Base-by-base conservation (phyloP, 768 basidiomycete species). In the Calocera viscosa region DNA sequence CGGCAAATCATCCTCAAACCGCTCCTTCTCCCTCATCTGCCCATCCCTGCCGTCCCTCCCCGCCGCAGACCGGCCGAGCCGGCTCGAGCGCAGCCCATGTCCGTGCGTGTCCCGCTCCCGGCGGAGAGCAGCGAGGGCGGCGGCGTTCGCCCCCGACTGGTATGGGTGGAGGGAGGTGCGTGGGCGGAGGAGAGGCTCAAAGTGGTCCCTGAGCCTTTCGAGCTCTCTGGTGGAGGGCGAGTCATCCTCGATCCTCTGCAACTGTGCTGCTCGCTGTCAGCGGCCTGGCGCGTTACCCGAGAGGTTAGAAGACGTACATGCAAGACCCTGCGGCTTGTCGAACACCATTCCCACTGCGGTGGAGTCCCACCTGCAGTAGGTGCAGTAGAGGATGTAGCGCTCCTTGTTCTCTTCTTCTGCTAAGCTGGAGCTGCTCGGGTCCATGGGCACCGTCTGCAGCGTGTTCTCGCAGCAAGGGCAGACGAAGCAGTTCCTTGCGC, bases 401-500 rank as follows among this genome's bases (percentile, higher is more conserved):
- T 47, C 43, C 43, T 47, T 47, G 14, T 60, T 60, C 53, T 60
- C 53, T 19, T 26, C 53, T 32, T 67, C 40, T 49, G 66, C 41
- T 33, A 65, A 3, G 33, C 38, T 47, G 16, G 70, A 60, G n/a
- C 65, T 40, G 0, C 64, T 32, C n/a, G 71, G 67, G 41, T 96
- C 92, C 1, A 91, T 92, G 14, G 91, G 86, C n/a, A 94, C 92
- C 7, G 94, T 88, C 19, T 89, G 86, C 2, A 97, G 81, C 2
- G 93, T 91, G 72, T 95, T 91, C 60, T 85, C 83, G 77, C 96
- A 99, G 73, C 85, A 86, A 2, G 96, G 96, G 74, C 96, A 99
- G 77, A 89, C 84, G 78, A 98, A 98, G 80, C 96, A 99, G 73
- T 96, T 97, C 66, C 96, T 84, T 19, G 95, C 94, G 76, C 96